Evolutionary conservation across 345 rosid genomes (phyloP).

Genomic region (Murraya koenigii): DNA sequence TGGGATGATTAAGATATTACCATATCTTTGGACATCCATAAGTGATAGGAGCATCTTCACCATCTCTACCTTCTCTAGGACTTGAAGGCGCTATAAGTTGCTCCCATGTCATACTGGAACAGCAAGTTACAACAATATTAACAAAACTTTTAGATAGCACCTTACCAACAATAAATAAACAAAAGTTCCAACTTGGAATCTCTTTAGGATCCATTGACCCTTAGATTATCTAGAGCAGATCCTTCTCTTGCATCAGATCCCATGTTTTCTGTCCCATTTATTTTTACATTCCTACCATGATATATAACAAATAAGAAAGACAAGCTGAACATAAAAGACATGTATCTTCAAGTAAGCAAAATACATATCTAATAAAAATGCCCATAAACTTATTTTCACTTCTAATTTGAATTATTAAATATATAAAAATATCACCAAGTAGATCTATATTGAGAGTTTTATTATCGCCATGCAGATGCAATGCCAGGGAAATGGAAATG

Average conservation of each 20-base stretch:
- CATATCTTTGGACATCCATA: slow-evolving; percentile 62
- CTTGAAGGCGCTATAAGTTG: slow-evolving; percentile 80
- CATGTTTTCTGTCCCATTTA: slow-evolving; percentile 32
- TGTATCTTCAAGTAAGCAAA: not conserved
- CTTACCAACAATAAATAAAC: not conserved
- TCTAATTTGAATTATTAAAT: not conserved
- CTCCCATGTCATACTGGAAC: slow-evolving; percentile 91
- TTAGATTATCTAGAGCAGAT: slow-evolving; percentile 37
- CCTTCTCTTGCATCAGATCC: slow-evolving; percentile 37
- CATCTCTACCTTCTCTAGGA: slow-evolving; percentile 87
- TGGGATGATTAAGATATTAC: slow-evolving; percentile 14
- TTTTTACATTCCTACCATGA: slow-evolving; percentile 59
- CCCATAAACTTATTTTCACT: not conserved
- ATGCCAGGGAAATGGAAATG: not conserved
- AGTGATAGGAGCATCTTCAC: slow-evolving; percentile 61
- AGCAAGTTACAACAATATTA: slow-evolving; percentile 27
- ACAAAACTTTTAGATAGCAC: not conserved
- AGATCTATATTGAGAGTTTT: not conserved
- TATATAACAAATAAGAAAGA: slow-evolving; percentile 21
- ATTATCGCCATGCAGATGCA: not conserved
- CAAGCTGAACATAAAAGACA: not conserved
- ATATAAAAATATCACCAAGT: not conserved
- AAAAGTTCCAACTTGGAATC: slow-evolving; percentile 75
- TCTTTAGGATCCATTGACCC: slow-evolving; percentile 53
- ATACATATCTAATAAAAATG: not conserved